Base-by-base conservation (phyloP, 176 grass and related monocot genomes). In the Elymus sibiricus region DNA sequence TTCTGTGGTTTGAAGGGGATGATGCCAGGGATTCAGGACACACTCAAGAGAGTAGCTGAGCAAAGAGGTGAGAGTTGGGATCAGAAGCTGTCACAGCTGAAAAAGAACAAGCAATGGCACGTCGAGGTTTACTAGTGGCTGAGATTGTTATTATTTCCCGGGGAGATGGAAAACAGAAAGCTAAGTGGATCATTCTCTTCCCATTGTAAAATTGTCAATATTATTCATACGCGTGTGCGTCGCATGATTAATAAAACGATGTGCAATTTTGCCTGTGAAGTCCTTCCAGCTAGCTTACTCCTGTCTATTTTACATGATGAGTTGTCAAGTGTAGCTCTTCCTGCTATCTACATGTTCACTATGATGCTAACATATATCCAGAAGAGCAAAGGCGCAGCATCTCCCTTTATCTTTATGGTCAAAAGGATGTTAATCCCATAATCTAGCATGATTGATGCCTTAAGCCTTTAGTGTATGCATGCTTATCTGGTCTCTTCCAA, bases 101-200 rank as follows among this genome's bases (percentile, higher is more conserved):
- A 92, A 70, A 98, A 98, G 88, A 98, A 94, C 78, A 95, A 98
- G 81, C 95, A 95, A 78, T 98, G 95, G 93, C 95, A 94, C 26
- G 95, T 95, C 4, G 95, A 98, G 81, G 95, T 95, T 82, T 94
- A 92, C 80, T 92, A 89, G 84, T 5, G 11, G 43, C 24, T 60
- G 13, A 2, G 25, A 16, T 42, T 87, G 13, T 80, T 60, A 85
- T 87, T 78, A 35, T 68, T 87, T 87, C 0, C 15, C 11, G 13
- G 40, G 13, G 17, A 58, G 35, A 12, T 39, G 12, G 68, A 73
- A 64, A 84, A 74, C 5, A 11, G 13, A 37, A 74, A 60, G 6
- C 64, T 35, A 16, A 68, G 38, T 39, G 59, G 27, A 64, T 21
- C 11, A 24, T 62, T 86, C 11, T 87, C 6, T 9, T 8, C 2